These are phyloP conservation scores for Melampsora abietis-canadensis DNA, from an alignment of 1,284 basidiomycete species.

Conservation along the genomic window DNA sequence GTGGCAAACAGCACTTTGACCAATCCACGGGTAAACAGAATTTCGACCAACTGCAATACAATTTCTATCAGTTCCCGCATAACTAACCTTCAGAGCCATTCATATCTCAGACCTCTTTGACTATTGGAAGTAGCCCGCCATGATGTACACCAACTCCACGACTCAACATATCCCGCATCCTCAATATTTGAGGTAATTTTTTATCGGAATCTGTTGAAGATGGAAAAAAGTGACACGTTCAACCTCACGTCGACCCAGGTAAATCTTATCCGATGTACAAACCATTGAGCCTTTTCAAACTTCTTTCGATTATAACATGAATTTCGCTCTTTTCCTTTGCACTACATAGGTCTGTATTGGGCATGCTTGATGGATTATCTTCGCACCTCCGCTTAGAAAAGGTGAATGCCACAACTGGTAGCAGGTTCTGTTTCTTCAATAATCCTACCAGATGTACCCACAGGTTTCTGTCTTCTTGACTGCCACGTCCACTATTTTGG, in stretches of 20 bases:
- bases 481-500: conserved; percentile 59
- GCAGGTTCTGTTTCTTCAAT: conserved; percentile 75
- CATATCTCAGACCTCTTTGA: conserved; percentile 75
- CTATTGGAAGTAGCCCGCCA: conserved; percentile 89
- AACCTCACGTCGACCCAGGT: background rate
- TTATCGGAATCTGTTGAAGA: conserved; percentile 71
- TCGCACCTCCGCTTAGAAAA: conserved; percentile 96
- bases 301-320: conserved; percentile 88
- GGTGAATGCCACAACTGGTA: conserved; percentile 95
- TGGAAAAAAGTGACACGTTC: background rate
- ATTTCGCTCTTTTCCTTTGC: conserved; percentile 91
- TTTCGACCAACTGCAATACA: conserved; percentile 74
- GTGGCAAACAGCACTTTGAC: conserved; percentile 98
- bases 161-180: conserved; percentile 84
- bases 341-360: conserved; percentile 81
- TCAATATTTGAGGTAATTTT: conserved; percentile 86
- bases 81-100: background rate
- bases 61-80: background rate
- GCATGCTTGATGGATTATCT: conserved; percentile 86
- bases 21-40: conserved; percentile 89
- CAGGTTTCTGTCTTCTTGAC: conserved; percentile 78
- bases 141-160: conserved; percentile 97
- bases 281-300: conserved; percentile 86
- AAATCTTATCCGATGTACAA: conserved; percentile 43
- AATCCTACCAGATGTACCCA: conserved; percentile 89